Base-by-base conservation (phyloP, 331 rosid species). In the Acacia concinna region DNA sequence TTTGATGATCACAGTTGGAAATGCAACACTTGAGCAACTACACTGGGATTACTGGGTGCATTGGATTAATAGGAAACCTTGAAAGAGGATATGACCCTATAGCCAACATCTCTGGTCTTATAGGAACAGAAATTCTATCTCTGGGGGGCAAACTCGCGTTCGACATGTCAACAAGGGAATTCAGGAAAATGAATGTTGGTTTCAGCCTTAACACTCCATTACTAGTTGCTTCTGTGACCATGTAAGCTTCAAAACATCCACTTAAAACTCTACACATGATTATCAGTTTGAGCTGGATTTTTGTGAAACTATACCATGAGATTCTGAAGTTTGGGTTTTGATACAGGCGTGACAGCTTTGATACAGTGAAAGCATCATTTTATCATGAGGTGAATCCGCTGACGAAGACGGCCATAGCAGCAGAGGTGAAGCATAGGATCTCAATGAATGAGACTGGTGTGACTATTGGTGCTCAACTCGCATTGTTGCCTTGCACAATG, bases 271-370 rank as follows among this genome's bases (percentile, higher is more conserved):
- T 20, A 21, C 62, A 11, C 31, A 9, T 23, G 62, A 18, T 25
- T 28, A 57, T 10, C 4, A 25, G 32, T 59, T 25, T 25, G 20
- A 59, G 66, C 18, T 25, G 66, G 35, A 5, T 31, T 10, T 28
- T 62, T 30, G n/a, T 30, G 38, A 28, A 28, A 28, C 21, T 6
- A 4, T 14, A 1, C 30, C 4, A 62, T 31, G 68, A 30, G 68
- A 38, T 18, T 20, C 37, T 81, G 30, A 44, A 52, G 71, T 71
- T 62, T 56, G 37, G 75, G 52, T 46, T 79, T 23, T 77, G 62
- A 63, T 88, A 88, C 89, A 92, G 93, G 85, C 78, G 83, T 73
- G 89, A 90, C 76, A 90, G 47, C 78, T 81, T 90, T 71, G 92
- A 88, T 81, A 81, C 79, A 38, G 17, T 88, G 74, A 90, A 81